phyloP scores from a whole-genome alignment of 2,329 filamentous ascomycete species.

The Aspergillus japonicus region DNA sequence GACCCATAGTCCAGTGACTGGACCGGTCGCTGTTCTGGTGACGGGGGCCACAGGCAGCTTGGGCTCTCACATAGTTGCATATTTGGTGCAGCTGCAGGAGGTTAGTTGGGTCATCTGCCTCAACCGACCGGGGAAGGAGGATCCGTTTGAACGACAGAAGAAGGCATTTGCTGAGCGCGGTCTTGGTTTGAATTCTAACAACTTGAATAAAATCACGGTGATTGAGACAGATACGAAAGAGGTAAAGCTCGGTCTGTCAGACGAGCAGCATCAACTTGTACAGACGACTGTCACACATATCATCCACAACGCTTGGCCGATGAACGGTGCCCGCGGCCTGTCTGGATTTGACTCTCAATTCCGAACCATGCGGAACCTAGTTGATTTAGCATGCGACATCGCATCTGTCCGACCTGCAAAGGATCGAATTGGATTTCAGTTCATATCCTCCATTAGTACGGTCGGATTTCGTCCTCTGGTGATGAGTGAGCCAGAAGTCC shows the following conservation, averaged over 20 bases:
- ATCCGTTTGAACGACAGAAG: slow-evolving; percentile 35
- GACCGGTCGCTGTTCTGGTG: slow-evolving; percentile 34
- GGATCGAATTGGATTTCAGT: slow-evolving; percentile 35
- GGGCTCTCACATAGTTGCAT: slow-evolving; percentile 42
- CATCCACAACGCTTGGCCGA: slow-evolving; percentile 34
- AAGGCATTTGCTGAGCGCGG: slow-evolving; percentile 30
- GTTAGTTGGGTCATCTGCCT: slow-evolving; percentile 46
- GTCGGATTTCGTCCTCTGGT: slow-evolving; percentile 36
- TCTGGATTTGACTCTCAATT: slow-evolving; percentile 29
- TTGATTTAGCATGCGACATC: slow-evolving; percentile 45
- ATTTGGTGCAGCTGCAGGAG: slow-evolving; percentile 29
- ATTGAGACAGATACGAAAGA: slow-evolving; percentile 51
- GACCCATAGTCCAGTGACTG: not conserved
- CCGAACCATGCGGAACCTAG: slow-evolving; percentile 51
- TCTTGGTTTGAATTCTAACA: slow-evolving; percentile 19
- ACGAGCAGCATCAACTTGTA: slow-evolving; percentile 40
- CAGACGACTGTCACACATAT: slow-evolving; percentile 49
- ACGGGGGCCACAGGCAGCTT: slow-evolving; percentile 45
- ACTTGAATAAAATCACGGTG: slow-evolving; percentile 45
- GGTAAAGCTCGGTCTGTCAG: slow-evolving; percentile 49
- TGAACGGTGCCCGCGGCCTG: slow-evolving; percentile 22
- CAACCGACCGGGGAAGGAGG: slow-evolving; percentile 41
- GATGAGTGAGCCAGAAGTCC: slow-evolving; percentile 33
- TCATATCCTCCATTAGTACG: slow-evolving; percentile 45
- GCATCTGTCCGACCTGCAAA: slow-evolving; percentile 11